Conservation (phyloP, 176 grass and related monocot genomes). For the Musa itinerans region DNA sequence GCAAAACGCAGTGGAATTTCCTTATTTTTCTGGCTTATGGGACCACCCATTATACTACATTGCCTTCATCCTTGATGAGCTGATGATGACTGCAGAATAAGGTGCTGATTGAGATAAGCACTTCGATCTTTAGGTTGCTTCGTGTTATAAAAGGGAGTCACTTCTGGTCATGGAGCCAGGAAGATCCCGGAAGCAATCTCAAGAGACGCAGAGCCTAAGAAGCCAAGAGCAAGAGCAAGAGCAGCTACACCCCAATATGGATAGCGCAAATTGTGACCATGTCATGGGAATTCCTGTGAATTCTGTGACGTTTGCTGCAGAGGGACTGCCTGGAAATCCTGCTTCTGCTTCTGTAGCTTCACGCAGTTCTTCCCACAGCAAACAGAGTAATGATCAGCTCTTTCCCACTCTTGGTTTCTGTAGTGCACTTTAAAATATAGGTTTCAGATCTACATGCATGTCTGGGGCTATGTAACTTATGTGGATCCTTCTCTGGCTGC, state of each 20-base stretch:
- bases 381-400: constrained; percentile 28
- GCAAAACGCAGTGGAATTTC: neutral
- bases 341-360: constrained; percentile 23
- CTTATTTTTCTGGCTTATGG: neutral
- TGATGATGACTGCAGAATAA: constrained; percentile 14
- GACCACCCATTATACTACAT: neutral
- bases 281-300: constrained; percentile 67
- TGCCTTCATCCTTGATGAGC: constrained; percentile 4
- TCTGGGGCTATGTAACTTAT: neutral
- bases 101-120: constrained; percentile 5
- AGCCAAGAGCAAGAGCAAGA: neutral
- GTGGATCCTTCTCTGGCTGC: constrained; percentile 8
- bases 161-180: neutral
- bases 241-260: constrained; percentile 24
- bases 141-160: neutral
- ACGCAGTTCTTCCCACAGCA: constrained; percentile 23
- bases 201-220: constrained; percentile 33
- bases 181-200: constrained; percentile 12
- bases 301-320: constrained; percentile 42
- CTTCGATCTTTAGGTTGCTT: constrained; percentile 1
- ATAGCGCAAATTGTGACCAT: constrained; percentile 33
- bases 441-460: no score
- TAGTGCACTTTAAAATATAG: neutral
- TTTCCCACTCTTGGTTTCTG: neutral
- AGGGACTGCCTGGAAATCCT: constrained; percentile 32